Evolutionary conservation across 2,329 filamentous ascomycete genomes (phyloP), one percentile per base, ranked within the genome.

Genomic region (Colletotrichum higginsianum): DNA sequence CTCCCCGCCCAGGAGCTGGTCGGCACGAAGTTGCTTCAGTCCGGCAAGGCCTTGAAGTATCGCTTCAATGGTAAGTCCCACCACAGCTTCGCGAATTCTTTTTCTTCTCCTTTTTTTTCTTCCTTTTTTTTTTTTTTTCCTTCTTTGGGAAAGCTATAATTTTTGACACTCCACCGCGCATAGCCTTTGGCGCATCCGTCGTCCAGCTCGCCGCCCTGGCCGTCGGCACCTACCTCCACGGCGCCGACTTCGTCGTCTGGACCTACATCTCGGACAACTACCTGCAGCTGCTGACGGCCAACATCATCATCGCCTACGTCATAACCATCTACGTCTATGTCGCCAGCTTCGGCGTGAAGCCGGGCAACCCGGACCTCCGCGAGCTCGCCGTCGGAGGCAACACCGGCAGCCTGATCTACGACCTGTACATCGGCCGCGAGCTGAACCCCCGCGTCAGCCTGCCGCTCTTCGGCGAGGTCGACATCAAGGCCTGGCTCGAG

Each of bases 341-440:
- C 68, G 83, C 83, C 73, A 93, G 90, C 71, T 94, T 94, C 82
- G 83, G 84, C 38, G 89, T 93, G 67, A 89, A 90, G 74, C 82
- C 88, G 65, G 86, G 86, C 61, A 92, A 93, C 78, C 82, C 84
- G 0, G 84, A 88, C 26, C 82, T 86, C 60, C 90, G 91, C 57
- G 90, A 93, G 77, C 84, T 94, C 18, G 92, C 92, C 6, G 86
- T 86, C 35, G 91, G 91, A 61, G 92, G 91, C 38, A 86, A 90
- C 76, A 89, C 86, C 13, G 92, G 91, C 60, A 94, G 93, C 78
- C 83, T 90, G 72, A 81, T 94, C 26, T 94, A 94, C 78, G 92
- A 94, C 79, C 94, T 92, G 87, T 94, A 91, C 82, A 94, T 94
- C 75, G 92, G 92, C 30, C 90, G 92, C 38, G 92, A 94, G 78